Percentiles rank a stretch among this genome's conserved stretches.
Conservation (phyloP, 139 green algal genomes). For the Tetraselmis striata region DNA sequence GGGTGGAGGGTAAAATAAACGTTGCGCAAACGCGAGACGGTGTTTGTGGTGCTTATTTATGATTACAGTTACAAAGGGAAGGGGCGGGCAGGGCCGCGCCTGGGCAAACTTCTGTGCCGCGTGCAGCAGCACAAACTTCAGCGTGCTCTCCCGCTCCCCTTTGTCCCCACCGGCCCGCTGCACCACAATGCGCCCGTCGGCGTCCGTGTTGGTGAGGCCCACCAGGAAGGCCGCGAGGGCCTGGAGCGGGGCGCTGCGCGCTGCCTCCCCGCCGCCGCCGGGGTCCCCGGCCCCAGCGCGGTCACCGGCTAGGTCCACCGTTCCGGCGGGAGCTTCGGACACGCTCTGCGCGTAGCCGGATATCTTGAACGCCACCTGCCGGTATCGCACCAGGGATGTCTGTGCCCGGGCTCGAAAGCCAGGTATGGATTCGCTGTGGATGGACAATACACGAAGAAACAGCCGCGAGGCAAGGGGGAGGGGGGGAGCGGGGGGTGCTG, state of each 20-base stretch:
- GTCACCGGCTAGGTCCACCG: not conserved
- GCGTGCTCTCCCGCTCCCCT: constrained; percentile 1
- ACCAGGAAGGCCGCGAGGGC: constrained; percentile 63
- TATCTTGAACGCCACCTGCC: constrained; percentile 55
- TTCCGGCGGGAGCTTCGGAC: not conserved
- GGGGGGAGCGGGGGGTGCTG: not conserved
- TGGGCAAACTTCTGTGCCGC: constrained; percentile 69
- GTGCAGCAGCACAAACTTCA: constrained; percentile 88
- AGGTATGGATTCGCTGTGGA: too few relatives aligned
- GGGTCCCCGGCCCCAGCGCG: not conserved
- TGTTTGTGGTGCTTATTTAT: too few relatives aligned
- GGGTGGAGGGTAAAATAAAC: too few relatives aligned
- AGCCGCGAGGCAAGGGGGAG: too few relatives aligned
- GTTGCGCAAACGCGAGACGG: too few relatives aligned
- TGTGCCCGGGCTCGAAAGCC: too few relatives aligned
- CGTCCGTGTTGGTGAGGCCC: constrained; percentile 69
- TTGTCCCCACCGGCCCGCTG: constrained; percentile 12
- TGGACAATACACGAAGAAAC: too few relatives aligned
- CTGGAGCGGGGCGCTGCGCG: constrained; percentile 38
- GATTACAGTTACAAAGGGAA: too few relatives aligned
- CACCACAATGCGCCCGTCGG: constrained; percentile 80
- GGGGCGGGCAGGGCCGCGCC: too few relatives aligned
- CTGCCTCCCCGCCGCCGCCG: not conserved
- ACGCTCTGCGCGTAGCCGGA: not conserved
- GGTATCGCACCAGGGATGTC: too few relatives aligned